Base-by-base conservation (phyloP, 2,329 filamentous ascomycete species). In the Fusarium fujikuroi region DNA sequence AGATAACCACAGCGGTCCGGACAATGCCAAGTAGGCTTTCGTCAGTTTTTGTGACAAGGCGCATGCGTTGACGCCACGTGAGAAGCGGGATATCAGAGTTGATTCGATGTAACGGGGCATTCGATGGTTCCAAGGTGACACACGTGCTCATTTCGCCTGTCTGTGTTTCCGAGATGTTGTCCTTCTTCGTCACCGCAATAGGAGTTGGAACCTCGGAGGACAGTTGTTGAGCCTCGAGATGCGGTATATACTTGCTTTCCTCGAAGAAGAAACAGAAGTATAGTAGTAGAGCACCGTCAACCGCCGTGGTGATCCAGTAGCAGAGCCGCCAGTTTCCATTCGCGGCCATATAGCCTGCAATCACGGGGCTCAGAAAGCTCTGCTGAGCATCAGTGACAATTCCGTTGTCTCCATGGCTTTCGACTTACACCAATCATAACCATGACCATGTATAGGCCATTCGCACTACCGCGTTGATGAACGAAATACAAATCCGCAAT, bases 401-500 rank as follows among this genome's bases (percentile, higher is more conserved):
- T 23, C 30, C 5, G 3, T 15, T 23, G 21, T 23, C 11, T 2
- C 0, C 12, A 8, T 21, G 6, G 3, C 19, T 25, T 2, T 50
- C 8, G 2, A 37, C 67, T 72, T 42, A 70, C 73, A 4, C 79
- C 80, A 19, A 78, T 72, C 65, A 77, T 79, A n/a, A 77, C 70
- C 56, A 70, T 63, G 5, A 75, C 64, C 53, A 81, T 74, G 42
- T 80, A 80, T 12, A 57, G 75, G 5, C 74, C 78, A 36, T 78
- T 80, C 8, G 74, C 76, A 5, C 73, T 72, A 19, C 77, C 79
- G 2, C 78, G 63, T 39, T 80, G 74, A 43, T 80, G 73, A 16
- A 79, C 65, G 56, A 80, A 79, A 66, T 79, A 80, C 32, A 81
- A 39, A 58, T 81, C 79, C 6, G 72, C 63, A 37, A 78, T 76